Evolutionary conservation across 1,284 basidiomycete species (phyloP), one percentile per base, ranked within the genome.

Genomic region (Irpex lacteus): DNA sequence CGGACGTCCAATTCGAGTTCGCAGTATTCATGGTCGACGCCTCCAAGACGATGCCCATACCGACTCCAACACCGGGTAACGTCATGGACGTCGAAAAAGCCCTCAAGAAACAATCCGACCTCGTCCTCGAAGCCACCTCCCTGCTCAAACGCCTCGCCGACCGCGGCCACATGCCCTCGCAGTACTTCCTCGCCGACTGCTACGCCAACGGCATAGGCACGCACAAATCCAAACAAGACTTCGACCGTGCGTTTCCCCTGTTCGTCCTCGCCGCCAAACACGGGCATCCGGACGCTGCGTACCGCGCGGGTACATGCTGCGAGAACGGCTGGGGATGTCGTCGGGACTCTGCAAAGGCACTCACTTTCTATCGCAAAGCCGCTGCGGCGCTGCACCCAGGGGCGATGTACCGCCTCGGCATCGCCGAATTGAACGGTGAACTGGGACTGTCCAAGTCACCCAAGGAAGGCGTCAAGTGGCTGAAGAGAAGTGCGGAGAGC

Each of bases 281-380:
- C 73, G 94, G 95, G n/a, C 97, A 99, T 75, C 91, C 95, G 0
- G 96, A 98, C 72, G 96, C 96, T 6, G 89, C 94, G 21, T 99
- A 97, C 78, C 92, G 97, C 58, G 94, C 96, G 0, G 98, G 96
- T 19, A 98, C 96, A 1, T 99, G 98, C 76, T 98, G 95, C 76
- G 98, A 99, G 82, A 97, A 98, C 73, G 98, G 96, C 21, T 99
- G 98, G 97, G 97, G 97, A 3, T 98, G 96, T 74, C 83, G 96
- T 57, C 86, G 95, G 32, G 98, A 99, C 77, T 89, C 87, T 21
- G 89, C 90, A 61, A 98, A 98, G 75, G 96, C 97, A 0, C 79
- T 98, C 54, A 90, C 94, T 68, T 98, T 96, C 79, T 98, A 93
- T 81, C 89, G 91, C 68, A 98, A 98, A 79, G 95, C 96, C 1